Conservation (phyloP, 2,329 filamentous ascomycete species). For the Pestalotiopsis sp. region DNA sequence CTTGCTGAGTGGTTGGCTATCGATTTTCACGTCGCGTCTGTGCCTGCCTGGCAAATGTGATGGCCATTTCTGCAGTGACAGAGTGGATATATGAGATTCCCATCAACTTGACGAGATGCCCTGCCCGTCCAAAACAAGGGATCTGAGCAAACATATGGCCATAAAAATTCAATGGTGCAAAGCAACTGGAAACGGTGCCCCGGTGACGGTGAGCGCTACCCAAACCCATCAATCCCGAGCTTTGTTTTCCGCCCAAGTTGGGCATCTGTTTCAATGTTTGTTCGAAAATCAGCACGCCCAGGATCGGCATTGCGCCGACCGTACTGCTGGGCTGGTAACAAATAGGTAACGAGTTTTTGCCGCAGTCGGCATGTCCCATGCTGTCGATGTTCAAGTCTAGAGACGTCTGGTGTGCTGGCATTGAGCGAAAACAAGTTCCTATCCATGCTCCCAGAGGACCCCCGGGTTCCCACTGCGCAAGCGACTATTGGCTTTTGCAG, state of each 20-base stretch:
- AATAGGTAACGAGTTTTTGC: background rate
- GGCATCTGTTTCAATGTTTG: background rate
- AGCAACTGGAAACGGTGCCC: background rate
- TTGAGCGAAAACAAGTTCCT: constrained; percentile 9
- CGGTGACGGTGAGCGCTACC: background rate
- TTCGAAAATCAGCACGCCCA: background rate
- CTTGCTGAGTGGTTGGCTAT: background rate
- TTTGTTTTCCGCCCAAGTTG: background rate
- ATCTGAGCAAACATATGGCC: background rate
- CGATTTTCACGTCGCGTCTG: background rate
- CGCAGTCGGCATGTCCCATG: background rate
- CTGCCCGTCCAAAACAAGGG: background rate
- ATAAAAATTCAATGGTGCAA: background rate
- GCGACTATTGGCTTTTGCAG: constrained; percentile 4
- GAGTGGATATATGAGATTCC: background rate
- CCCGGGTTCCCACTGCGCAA: background rate
- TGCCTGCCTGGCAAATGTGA: background rate
- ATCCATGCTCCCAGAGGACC: constrained; percentile 2
- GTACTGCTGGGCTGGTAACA: background rate
- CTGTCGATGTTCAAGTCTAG: background rate
- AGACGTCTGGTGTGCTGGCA: constrained; percentile 9
- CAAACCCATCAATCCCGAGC: background rate
- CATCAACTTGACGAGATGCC: background rate
- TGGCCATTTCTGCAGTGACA: background rate
- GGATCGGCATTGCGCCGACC: background rate